Conservation (phyloP, 345 rosid species). For the Pistacia vera region DNA sequence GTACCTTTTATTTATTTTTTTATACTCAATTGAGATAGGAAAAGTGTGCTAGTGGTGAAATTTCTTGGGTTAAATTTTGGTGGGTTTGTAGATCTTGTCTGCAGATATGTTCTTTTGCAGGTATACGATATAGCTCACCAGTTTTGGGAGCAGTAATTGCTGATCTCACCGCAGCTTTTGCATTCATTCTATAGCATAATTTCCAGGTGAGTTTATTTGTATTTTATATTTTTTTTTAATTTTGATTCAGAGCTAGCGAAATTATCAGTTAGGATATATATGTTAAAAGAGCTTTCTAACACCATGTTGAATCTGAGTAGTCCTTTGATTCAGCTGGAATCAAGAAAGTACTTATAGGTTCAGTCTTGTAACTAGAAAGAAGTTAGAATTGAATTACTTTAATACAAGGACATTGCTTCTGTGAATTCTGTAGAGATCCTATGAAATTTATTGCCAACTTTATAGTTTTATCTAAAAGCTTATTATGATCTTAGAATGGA, state of each 20-base stretch:
- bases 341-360: background rate
- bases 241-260: background rate
- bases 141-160: conserved; percentile 18
- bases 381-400: background rate
- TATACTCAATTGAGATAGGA: background rate
- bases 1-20: conserved; percentile 1
- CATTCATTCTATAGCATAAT: conserved; percentile 22
- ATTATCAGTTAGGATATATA: background rate
- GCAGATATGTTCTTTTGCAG: conserved; percentile 20
- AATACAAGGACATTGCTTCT: background rate
- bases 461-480: background rate
- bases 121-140: conserved; percentile 27
- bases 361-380: background rate
- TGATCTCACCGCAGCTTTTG: conserved; percentile 21
- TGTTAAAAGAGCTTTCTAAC: background rate
- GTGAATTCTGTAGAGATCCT: background rate
- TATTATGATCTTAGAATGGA: conserved; percentile 22
- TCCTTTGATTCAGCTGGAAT: background rate
- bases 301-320: background rate
- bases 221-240: no score
- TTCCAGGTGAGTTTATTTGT: background rate
- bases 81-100: background rate
- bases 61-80: background rate
- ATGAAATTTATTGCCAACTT: background rate
- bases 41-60: background rate